Evolutionary conservation across 495 filamentous ascomycete genomes (phyloP), one percentile per base, ranked within the genome.

Genomic region (Trichoderma erinaceum): DNA sequence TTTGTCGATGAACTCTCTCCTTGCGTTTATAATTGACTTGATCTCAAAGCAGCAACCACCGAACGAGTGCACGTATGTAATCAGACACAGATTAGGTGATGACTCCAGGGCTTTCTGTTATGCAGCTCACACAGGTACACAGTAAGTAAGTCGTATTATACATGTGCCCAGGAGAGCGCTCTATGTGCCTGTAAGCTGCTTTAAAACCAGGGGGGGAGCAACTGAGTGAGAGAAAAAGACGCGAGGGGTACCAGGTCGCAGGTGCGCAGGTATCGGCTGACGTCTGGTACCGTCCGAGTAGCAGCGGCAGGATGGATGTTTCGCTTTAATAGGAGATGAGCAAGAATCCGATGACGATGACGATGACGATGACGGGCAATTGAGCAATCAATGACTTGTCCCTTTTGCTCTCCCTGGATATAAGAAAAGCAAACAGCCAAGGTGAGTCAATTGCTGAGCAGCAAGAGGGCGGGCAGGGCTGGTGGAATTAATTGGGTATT

Each of bases 181-280:
- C 29, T 4, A 38, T 3, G 35, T 38, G 7, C 35, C 35, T 38
- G 35, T 38, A 38, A 38, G 8, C 35, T 38, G 35, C 35, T 38
- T 38, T 38, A 10, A 38, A 38, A 16, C 44, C 44, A 48, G 44
- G n/a, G 44, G n/a, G 44, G 10, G 44, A 3, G 29, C 29, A 48
- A 48, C 35, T 7, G 35, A 10, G 35, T 38, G 44, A n/a, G n/a
- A 48, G 44, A 61, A 61, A 61, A 61, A 32, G 56, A 61, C 56
- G 56, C 56, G 56, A 29, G 56, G 23, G 56, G 56, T 61, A 61
- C 56, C 56, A 32, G 56, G 56, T 15, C 50, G 50, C 50, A 56
- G 50, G 50, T 56, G 50, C n/a, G 2, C 50, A 48, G 44, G 4
- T 61, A 18, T 61, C 56, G 56, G 56, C 56, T 61, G 56, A 61